Evolutionary conservation across 2,329 filamentous ascomycete genomes (phyloP), one percentile per base, ranked within the genome.

Genomic region (Epichloe brachyelytri): DNA sequence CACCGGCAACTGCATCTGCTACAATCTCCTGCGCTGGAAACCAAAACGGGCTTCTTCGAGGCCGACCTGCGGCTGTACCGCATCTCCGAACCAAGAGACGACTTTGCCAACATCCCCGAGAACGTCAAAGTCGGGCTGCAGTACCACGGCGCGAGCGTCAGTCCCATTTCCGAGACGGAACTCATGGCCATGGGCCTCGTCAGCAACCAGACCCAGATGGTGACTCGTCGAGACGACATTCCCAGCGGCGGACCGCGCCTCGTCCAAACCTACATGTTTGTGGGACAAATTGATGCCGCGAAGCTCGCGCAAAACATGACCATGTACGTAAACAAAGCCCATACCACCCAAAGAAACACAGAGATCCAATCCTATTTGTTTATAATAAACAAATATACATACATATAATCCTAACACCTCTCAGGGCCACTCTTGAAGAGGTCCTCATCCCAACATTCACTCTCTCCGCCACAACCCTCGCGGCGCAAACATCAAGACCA

Each of bases 1-100:
- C 5, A 84, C 85, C 10, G 88, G 88, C 48, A 78, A 88, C 46
- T 84, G 83, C 53, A 79, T 87, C 46, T 94, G 88, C 75, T 93
- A 91, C 71, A 94, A 93, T 63, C 67, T 94, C 22, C 83, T 0
- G 79, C 78, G 39, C 75, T 88, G 52, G 77, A 91, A 68, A 79
- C 78, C 58, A 66, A 66, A 4, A 82, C 78, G 0, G 86, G 86
- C 33, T 71, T 80, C 15, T 93, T 93, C 63, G 78, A 86, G 65
- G 86, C 86, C 33, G 87, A 93, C 63, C 66, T 93, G 48, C 76
- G 86, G 50, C 71, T 93, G 53, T 93, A 82, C 68, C 81, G 83
- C 64, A 68, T 90, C 45, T 81, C 80, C 5, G 66, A 75, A 0
- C 74, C 85, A 0, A 73, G 68, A 4, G 79, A 71, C 34, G 65